Base-by-base conservation (phyloP, 176 grass and related monocot genomes). In the Ananas comosus region DNA sequence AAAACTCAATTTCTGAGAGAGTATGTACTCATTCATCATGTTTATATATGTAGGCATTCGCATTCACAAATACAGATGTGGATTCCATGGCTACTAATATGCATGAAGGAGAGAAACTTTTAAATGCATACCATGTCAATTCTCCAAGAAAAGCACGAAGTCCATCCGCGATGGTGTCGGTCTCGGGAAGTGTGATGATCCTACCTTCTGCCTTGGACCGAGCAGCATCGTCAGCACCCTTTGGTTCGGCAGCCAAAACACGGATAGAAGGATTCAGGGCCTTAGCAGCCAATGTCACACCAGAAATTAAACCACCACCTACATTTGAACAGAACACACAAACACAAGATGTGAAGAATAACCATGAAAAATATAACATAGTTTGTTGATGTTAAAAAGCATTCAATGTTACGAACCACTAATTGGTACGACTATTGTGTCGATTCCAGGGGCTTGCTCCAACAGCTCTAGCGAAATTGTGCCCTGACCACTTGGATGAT, bases 301-400 rank as follows among this genome's bases (percentile, higher is more conserved):
- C 92, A 81, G 86, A 96, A 53, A 96, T 96, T 73, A 96, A 80
- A 80, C 92, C 92, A 48, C 92, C 88, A 14, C 92, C 88, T 96
- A 18, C 33, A 70, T 7, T 76, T 66, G 69, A 81, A 33, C 18
- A 54, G 75, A 76, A 70, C 13, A 68, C 42, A 21, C 10, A 13
- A 12, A 69, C 53, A 33, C 9, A 48, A 54, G 16, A 61, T 54
- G 29, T 48, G 4, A 59, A 21, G 14, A 28, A 50, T 8, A 29
- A 9, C 29, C 51, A 51, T 6, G 70, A 21, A 13, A 13, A 80
- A 47, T 70, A 25, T 13, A 51, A 63, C 11, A n/a, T 12, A 67
- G 10, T 59, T 59, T 59, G 19, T 21, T 59, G 10, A 59, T 21
- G 0, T 19, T 17, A 6, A 59, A 59, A 9, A 59, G 14, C 54